Base-by-base conservation (phyloP, 495 filamentous ascomycete species). In the Hyaloscypha finlandica region DNA sequence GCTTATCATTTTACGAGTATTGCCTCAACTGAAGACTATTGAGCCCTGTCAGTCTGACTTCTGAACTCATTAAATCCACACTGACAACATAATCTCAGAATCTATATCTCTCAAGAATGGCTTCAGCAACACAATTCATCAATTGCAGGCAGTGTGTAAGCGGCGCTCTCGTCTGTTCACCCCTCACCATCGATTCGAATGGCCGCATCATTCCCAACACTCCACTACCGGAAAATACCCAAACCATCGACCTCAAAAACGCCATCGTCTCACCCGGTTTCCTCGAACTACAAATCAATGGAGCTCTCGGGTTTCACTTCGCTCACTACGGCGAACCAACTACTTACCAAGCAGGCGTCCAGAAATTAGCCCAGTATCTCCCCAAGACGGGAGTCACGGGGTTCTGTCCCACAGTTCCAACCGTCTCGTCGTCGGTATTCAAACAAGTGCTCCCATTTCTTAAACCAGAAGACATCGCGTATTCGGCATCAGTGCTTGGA, bases 241-340 rank as follows among this genome's bases (percentile, higher is more conserved):
- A 20, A 70, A 78, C 83, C 65, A 76, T 90, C 62, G 86, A 90
- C 65, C 79, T 90, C 4, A 78, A 83, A 12, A 84, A 84, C 39
- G 82, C 84, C 39, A 87, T 89, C 65, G 67, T 90, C 9, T 81
- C 86, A 25, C 86, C 87, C 6, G 88, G 86, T 14, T 84, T 89
- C 67, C 85, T 89, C 63, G 88, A 90, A 69, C 80, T 87, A 22
- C 88, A 90, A 68, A 80, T 88, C 60, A 90, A 90, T 66, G 88
- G 88, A 30, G 85, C 83, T 1, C 81, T 86, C 33, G 88, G 88
- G 31, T 87, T 89, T 70, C 86, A 89, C 71, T 89, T 89, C 69
- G 88, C 86, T 4, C 80, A 87, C 0, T 85, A 84, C 11, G 75
- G 81, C 35, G 77, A 83, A 0, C 80, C 84, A 20, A 77, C 80